Evolutionary conservation across 1,139 yeast species (phyloP), one percentile per base, ranked within the genome.

Genomic region (Pneumocystis jirovecii): DNA sequence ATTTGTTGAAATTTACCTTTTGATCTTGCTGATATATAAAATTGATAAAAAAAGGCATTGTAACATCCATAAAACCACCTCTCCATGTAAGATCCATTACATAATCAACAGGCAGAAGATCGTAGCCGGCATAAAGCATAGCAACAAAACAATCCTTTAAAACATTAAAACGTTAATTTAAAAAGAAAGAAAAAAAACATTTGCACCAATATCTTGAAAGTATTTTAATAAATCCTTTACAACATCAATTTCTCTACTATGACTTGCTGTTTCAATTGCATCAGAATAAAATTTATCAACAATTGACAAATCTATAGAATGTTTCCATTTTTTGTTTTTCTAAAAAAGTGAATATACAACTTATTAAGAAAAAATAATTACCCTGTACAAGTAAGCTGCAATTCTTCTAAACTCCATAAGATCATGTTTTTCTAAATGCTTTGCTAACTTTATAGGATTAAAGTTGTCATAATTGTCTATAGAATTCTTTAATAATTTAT

Each of bases 161-260:
- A 81, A 72, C 85, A 80, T 66, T 87, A 93, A 95, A 73, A 95
- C 88, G 6, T 91, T 80, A 78, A 87, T 95, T 72, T 95, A 81
- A 69, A 91, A 83, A 12, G 96, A 97, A 72, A 90, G 89, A 74
- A 89, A 89, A 73, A 96, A 89, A 79, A 93, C 98, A 76, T 87
- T 90, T 79, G 93, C 93, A 72, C 96, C 98, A 63, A 96, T 90
- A 73, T 91, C 97, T 68, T 95, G 97, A 76, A 93, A 93, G 79
- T 93, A 95, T 68, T 87, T 83, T 74, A 93, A 80, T 70, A 89
- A 80, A 68, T 91, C 98, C 75, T 89, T 95, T 39, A 95, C 91
- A 74, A 93, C 86, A 74, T 88, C 90, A 34, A 83, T 74, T 70
- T 86, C 86, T 70, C 83, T 83, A 25, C 97, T 89, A 66, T 84